Base-by-base conservation (phyloP, 257 asterid species). In the Rhazya stricta region DNA sequence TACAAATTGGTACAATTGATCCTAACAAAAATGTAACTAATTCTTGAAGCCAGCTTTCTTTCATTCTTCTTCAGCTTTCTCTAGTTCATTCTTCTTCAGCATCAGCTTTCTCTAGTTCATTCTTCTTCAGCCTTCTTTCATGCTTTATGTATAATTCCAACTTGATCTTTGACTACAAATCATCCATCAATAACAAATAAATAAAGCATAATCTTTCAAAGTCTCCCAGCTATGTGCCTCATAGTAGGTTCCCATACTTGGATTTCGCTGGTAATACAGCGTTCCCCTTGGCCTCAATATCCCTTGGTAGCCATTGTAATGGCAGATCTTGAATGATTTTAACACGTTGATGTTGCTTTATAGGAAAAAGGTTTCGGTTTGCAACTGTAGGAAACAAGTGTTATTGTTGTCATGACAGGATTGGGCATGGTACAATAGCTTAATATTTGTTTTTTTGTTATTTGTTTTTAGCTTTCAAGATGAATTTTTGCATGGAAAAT, bases 291-390 rank as follows among this genome's bases (percentile, higher is more conserved):
- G 21, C 19, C 23, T 48, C 25, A n/a, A 15, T 15, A 50, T 15
- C 2, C 13, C 19, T 46, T 0, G 7, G 3, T 5, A 2, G 12
- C 42, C 1, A 27, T 23, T 13, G 0, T 19, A 37, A 36, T 71
- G 30, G 23, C 25, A 45, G 10, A 46, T 1, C 15, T 54, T 34
- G 50, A 46, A 3, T 7, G 23, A 30, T 25, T 30, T 1, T 57
- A 15, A 45, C 18, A 51, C 5, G 2, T 39, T 56, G 12, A 16
- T 29, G 18, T 36, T 39, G 43, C 6, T 29, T n/a, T 10, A 5
- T 45, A 80, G 83, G 83, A 45, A 76, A 71, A 80, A 80, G 83
- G 71, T 80, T 80, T 57, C 78, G 77, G 48, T 65, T 80, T 41
- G 83, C 80, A 6, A 56, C 39, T 4, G 43, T 76, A n/a, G 75